Evolutionary conservation across 75 land plant species (phyloP), one percentile per base, ranked within the genome.

Genomic region (Selaginella tamariscina): DNA sequence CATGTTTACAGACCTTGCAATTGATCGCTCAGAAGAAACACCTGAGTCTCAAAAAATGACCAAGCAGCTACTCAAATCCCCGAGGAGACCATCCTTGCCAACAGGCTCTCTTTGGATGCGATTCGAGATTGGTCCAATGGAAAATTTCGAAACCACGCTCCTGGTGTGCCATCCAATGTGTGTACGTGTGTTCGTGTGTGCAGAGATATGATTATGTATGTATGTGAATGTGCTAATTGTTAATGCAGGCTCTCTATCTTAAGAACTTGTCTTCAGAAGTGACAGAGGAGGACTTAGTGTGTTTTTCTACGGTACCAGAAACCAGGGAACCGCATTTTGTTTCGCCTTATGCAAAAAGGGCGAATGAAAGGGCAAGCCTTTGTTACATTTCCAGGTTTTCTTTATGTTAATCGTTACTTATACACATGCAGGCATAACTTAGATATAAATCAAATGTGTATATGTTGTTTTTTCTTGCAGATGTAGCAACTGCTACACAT

Each of bases 361-460:
- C 81, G 81, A 49, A 76, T 79, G 81, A 79, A 77, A 68, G 81
- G 81, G 32, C 81, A 79, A 54, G 81, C 80, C 23, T 79, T 79
- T 69, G 71, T 79, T 23, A 79, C 81, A 23, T 79, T 79, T 54
- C 68, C 80, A 30, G 81, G 81, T 79, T 39, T 23, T 30, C 39
- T 26, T 20, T 15, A 49, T 56, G 44, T 57, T 21, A n/a, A 31
- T 30, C 27, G 24, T n/a, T 9, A 1, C 11, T 29, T 21, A 49
- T 9, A 55, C 29, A n/a, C 20, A n/a, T 13, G 57, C 24, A 39
- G 21, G 28, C 21, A 15, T n/a, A n/a, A n/a, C n/a, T n/a, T n/a
- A n/a, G n/a, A n/a, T n/a, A n/a, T n/a, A n/a, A n/a, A n/a, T n/a
- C n/a, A n/a, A n/a, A n/a, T 5, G 49, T 39, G 15, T 21, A 28